Conservation (phyloP, 2,329 filamentous ascomycete species). For the Colletotrichum brevisporum region DNA sequence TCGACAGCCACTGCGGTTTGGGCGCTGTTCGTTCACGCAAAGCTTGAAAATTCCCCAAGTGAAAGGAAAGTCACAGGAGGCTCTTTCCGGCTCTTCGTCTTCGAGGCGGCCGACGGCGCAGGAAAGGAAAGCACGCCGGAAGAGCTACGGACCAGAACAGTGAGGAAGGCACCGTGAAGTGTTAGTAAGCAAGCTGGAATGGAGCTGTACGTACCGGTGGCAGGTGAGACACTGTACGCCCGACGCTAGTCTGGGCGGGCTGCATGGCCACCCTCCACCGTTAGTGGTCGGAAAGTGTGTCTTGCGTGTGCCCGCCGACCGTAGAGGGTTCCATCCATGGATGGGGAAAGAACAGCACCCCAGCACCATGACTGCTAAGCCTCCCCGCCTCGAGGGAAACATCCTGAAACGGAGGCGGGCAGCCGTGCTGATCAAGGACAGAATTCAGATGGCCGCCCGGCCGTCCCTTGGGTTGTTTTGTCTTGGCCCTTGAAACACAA, state of each 20-base stretch:
- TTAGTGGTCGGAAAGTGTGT: constrained; percentile 20
- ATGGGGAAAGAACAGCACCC: neutral
- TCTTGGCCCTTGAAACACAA: constrained; percentile 36
- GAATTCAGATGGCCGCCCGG: constrained; percentile 22
- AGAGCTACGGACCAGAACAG: neutral
- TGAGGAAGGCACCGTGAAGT: neutral
- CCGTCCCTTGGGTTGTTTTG: constrained; percentile 36
- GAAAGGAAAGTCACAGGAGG: neutral
- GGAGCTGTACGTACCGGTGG: neutral
- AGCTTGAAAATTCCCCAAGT: neutral
- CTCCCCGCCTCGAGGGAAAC: constrained; percentile 24
- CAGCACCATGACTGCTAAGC: constrained; percentile 10
- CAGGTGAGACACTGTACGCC: constrained; percentile 31
- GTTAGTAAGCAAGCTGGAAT: too few species aligned
- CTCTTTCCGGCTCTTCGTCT: neutral
- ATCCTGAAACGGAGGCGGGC: constrained; percentile 30
- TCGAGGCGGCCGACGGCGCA: neutral
- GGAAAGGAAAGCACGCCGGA: neutral
- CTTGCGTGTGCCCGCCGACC: neutral
- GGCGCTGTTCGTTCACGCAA: neutral
- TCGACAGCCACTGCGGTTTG: neutral
- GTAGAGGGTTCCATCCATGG: neutral
- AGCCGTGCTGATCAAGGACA: constrained; percentile 21
- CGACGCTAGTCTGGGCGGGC: constrained; percentile 24
- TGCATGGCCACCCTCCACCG: constrained; percentile 16